Conservation (phyloP, 495 filamentous ascomycete species). For the Xylaria sp. region DNA sequence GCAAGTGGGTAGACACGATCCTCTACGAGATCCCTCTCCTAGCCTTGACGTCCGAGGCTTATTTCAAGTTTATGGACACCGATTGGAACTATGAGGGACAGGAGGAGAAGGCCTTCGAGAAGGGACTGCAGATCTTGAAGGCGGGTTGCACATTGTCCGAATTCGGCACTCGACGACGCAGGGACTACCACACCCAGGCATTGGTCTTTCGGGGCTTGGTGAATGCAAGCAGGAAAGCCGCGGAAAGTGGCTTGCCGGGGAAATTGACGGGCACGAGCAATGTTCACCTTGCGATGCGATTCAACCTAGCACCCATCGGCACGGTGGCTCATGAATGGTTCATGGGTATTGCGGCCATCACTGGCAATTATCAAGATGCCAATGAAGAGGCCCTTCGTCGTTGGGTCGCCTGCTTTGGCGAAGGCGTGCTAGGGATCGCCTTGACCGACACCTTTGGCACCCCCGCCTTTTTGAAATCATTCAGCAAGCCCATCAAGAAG, state of each 20-base stretch:
- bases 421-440: constrained; percentile 89
- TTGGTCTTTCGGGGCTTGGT: constrained; percentile 84
- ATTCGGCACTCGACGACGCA: constrained; percentile 85
- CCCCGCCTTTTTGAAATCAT: constrained; percentile 83
- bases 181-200: constrained; percentile 94
- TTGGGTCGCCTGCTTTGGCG: constrained; percentile 91
- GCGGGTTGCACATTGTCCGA: constrained; percentile 90
- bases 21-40: constrained; percentile 96
- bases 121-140: constrained; percentile 77
- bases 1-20: constrained; percentile 93
- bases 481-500: constrained; percentile 65
- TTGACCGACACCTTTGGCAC: constrained; percentile 99
- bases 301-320: constrained; percentile 80
- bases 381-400: constrained; percentile 82
- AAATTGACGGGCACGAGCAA: constrained; percentile 90
- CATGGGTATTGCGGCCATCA: constrained; percentile 95
- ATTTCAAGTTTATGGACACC: constrained; percentile 91
- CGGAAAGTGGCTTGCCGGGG: constrained; percentile 67
- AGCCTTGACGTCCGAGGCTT: constrained; percentile 90
- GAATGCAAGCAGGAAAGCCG: constrained; percentile 72
- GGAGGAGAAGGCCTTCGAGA: constrained; percentile 79
- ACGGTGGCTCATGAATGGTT: constrained; percentile 99
- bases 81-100: constrained; percentile 89
- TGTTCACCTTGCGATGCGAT: constrained; percentile 95
- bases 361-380: constrained; percentile 80